Conservation (phyloP, 192 early-diverging fungal species). For the Pilaira anomala region DNA sequence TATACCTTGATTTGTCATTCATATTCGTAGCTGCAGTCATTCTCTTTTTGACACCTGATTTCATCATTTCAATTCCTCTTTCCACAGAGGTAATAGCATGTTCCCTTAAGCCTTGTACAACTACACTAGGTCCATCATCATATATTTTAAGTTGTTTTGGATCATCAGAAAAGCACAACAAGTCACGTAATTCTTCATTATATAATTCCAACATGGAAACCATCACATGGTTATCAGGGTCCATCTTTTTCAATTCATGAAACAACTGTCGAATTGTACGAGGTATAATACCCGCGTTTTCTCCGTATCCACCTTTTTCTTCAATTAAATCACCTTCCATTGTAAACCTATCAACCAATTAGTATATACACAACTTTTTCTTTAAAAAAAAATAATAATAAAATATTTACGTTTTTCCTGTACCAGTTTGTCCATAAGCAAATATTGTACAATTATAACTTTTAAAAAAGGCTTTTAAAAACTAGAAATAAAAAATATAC, state of each 20-base stretch:
- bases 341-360: constrained; percentile 53
- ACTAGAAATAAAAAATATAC: neutral
- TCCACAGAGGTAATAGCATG: constrained; percentile 64
- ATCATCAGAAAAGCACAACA: constrained; percentile 61
- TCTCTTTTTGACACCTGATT: constrained; percentile 69
- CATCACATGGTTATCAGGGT: constrained; percentile 74
- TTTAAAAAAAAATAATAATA: neutral
- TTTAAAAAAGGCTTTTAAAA: neutral
- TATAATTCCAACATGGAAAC: constrained; percentile 93
- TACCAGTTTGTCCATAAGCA: constrained; percentile 88
- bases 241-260: constrained; percentile 61
- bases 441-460: constrained; percentile 83
- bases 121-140: constrained; percentile 69
- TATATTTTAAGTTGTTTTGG: constrained; percentile 57
- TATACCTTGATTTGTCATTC: constrained; percentile 81
- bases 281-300: constrained; percentile 86
- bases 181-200: constrained; percentile 93
- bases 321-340: constrained; percentile 88
- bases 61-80: constrained; percentile 73
- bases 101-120: constrained; percentile 83
- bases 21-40: constrained; percentile 82
- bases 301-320: constrained; percentile 38
- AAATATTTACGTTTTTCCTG: constrained; percentile 79
- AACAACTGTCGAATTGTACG: constrained; percentile 81
- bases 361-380: too few relatives aligned